Base-by-base conservation (phyloP, 495 filamentous ascomycete species). In the Penicillium ucsense region DNA sequence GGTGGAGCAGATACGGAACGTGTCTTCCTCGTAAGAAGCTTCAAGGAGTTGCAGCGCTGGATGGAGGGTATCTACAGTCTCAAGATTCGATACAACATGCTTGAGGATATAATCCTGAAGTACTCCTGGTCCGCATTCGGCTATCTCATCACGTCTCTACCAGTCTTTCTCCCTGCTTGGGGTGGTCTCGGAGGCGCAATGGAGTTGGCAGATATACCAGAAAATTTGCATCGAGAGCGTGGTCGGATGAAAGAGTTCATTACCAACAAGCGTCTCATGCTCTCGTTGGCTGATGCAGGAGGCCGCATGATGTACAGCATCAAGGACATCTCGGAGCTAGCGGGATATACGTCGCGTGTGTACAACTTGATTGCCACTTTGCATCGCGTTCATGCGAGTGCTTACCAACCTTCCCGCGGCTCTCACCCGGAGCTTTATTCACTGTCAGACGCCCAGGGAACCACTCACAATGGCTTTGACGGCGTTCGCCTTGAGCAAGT, bases 261-360 rank as follows among this genome's bases (percentile, higher is more conserved):
- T 67, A 96, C 92, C 10, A 99, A 99, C 66, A 96, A 97, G 65
- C 85, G 94, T 2, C 79, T 99, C 46, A 97, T 99, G 94, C 79
- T 99, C 30, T 96, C 92, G 12, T 77, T 97, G 10, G 94, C 94
- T 4, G 94, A 99, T 64, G 94, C 94, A 6, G 94, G 94, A 45
- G 89, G 90, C 20, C 78, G 94, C 34, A 92, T 99, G 84, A 99
- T 99, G 94, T 97, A 97, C 70, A 88, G 84, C 52, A 90, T 99
- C 70, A 99, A 99, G 70, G 94, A 78, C 45, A 75, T 98, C 55
- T 94, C 91, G 43, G 92, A 98, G 60, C 75, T 98, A 43, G 94
- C 92, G 2, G 92, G 92, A 27, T 95, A 96, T 71, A 96, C 92
- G 6, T 94, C 88, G 11, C 85, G 92, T 10, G 89, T 99, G 8